phyloP scores from a whole-genome alignment of 2,329 filamentous ascomycete species.

The Alternaria hordeiaustralica region DNA sequence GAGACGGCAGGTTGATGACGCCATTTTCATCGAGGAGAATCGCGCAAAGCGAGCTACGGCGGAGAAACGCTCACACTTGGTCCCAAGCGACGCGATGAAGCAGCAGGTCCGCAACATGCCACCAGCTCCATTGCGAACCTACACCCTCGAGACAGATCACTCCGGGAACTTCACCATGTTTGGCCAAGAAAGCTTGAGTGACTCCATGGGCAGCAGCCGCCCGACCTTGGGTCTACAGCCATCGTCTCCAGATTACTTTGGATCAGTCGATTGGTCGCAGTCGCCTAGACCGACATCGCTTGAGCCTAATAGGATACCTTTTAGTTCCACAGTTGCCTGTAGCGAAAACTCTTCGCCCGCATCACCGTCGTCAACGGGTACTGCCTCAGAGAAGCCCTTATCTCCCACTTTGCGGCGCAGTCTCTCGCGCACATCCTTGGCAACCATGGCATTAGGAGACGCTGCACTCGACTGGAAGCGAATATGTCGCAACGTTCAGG shows the following conservation, averaged over 20 bases:
- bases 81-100: conserved; percentile 38
- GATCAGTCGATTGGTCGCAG: conserved; percentile 20
- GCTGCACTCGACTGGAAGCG: conserved; percentile 40
- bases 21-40: conserved; percentile 41
- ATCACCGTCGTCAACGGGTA: conserved; percentile 15
- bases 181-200: conserved; percentile 10
- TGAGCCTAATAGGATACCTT: conserved; percentile 16
- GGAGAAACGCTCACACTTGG: conserved; percentile 34
- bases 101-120: conserved; percentile 35
- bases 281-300: conserved; percentile 10
- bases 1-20: conserved; percentile 38
- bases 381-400: conserved; percentile 27
- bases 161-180: conserved; percentile 28
- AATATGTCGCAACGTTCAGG: conserved; percentile 34
- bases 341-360: conserved; percentile 24
- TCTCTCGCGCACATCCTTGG: conserved; percentile 29
- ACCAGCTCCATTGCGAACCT: conserved; percentile 31
- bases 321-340: conserved; percentile 26
- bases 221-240: conserved; percentile 15
- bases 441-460: conserved; percentile 33
- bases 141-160: conserved; percentile 34
- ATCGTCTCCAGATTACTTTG: conserved; percentile 25
- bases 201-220: conserved; percentile 21
- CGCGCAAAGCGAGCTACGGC: conserved; percentile 34
- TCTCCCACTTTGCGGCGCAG: conserved; percentile 20